Base-by-base conservation (phyloP, 345 rosid genomes). In the Melaleuca alternifolia region DNA sequence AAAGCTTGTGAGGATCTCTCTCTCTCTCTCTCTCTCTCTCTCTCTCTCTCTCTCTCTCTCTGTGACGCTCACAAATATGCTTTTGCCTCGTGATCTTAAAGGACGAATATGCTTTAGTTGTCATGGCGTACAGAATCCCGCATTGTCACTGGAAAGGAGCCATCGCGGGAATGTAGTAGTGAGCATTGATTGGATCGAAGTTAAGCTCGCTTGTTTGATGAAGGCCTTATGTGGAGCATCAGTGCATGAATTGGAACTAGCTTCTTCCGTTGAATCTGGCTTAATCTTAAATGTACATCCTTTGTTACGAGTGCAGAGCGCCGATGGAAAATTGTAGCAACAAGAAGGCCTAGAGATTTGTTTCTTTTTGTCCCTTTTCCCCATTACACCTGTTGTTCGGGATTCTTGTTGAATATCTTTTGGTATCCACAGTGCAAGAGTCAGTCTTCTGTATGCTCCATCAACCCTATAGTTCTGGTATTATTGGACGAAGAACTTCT, bases 341-440 rank as follows among this genome's bases (percentile, higher is more conserved):
- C 71, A 0, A n/a, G 65, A 12, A 12, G 65, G 65, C 6, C 9
- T 0, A 26, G 65, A 12, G 0, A n/a, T 26, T 59, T n/a, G 65
- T 2, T 0, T 59, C 65, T n/a, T n/a, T 59, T 6, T 59, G 11
- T 30, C 33, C 65, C 65, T 16, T 6, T 59, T 11, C 24, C 7
- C 0, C 62, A 24, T 0, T 57, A 26, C 30, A 24, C 16, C 26
- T 0, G 4, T 0, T 33, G 8, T 26, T 26, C 0, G 33, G 65
- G 65, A 26, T 0, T 57, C 0, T n/a, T 26, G 71, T 1, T 2
- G 16, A n/a, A n/a, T 0, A 0, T 59, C 33, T 26, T 12, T 1
- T n/a, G 8, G 0, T 2, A 0, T 59, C n/a, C 33, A 12, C 65
- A 12, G 33, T 0, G 8, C 18, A 12, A 0, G 33, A 1, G 33